Base-by-base conservation (phyloP, 2,329 filamentous ascomycete genomes). In the Sporothrix mexicana region DNA sequence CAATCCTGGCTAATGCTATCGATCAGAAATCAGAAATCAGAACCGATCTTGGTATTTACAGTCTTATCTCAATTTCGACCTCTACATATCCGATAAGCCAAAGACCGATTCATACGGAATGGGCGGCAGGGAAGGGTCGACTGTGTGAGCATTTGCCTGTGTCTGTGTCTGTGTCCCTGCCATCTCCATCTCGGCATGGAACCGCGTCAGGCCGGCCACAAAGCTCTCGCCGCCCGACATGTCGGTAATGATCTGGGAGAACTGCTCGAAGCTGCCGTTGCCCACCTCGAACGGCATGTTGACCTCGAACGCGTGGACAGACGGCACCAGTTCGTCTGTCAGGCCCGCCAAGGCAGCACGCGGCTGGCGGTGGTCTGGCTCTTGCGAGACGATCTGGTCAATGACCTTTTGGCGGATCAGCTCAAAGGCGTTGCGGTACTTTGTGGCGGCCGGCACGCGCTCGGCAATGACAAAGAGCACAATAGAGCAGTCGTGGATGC, bases 381-480 rank as follows among this genome's bases (percentile, higher is more conserved):
- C 59, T 47, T 66, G 69, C 25, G 25, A 51, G 17, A 66, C 47
- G 8, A 71, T 66, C 61, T 72, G 59, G 61, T 72, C 61, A n/a
- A 72, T 57, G 13, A 72, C 70, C 30, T 61, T 64, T 47, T 67
- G 59, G 36, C 70, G 59, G 51, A 71, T 71, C 3, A 71, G 70
- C 59, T 72, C 70, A 59, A 67, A 72, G 59, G 70, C 70, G 51
- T 72, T 72, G 61, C 70, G 70, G 70, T 72, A 72, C 61, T 72
- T 72, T 12, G 59, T 47, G 30, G 70, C 70, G 59, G 70, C 70
- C 51, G 70, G 70, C 7, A 72, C 70, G 23, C 70, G 59, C 70
- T 72, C 70, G 49, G 70, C 70, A 59, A 72, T 72, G 61, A 72
- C 70, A 59, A 72, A 72, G 20, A 72, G 61, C n/a, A 72, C 61